These are phyloP conservation scores for Sporothrix sp. DNA, from an alignment of 2,329 filamentous ascomycete genomes.

Conservation along the genomic window DNA sequence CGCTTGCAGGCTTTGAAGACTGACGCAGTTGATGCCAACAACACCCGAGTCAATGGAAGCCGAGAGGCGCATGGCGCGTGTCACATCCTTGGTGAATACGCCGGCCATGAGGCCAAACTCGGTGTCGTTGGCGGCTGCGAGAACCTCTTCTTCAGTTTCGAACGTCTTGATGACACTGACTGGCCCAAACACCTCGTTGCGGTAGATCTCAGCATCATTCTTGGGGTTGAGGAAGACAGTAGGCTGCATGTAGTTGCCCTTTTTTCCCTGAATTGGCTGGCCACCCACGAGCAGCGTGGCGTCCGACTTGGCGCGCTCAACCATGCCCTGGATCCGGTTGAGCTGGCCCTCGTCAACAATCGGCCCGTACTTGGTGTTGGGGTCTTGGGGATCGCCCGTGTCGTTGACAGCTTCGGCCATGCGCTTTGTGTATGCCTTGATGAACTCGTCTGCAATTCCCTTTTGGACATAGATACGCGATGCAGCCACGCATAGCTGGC, in stretches of 20 bases:
- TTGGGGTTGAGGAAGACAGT: conserved; percentile 29
- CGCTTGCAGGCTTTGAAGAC: conserved; percentile 20
- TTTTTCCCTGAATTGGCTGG: conserved; percentile 13
- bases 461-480: conserved; percentile 36
- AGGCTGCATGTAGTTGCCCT: conserved; percentile 25
- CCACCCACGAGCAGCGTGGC: conserved; percentile 39
- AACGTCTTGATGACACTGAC: conserved; percentile 41
- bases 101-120: conserved; percentile 41
- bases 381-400: conserved; percentile 35
- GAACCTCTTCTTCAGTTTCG: conserved; percentile 40
- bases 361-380: conserved; percentile 30
- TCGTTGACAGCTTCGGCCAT: conserved; percentile 30
- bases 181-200: conserved; percentile 43
- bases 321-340: conserved; percentile 45
- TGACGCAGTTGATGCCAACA: conserved; percentile 41
- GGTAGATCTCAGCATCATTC: conserved; percentile 31
- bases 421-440: conserved; percentile 34
- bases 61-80: conserved; percentile 23
- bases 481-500: conserved; percentile 40
- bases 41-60: conserved; percentile 43
- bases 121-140: conserved; percentile 39
- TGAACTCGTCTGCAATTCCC: conserved; percentile 23
- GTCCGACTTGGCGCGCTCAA: conserved; percentile 24
- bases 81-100: conserved; percentile 42
- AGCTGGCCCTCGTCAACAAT: conserved; percentile 46